These are phyloP conservation scores for Beauveria sp. DNA, from an alignment of 2,329 filamentous ascomycete genomes.

Conservation along the genomic window DNA sequence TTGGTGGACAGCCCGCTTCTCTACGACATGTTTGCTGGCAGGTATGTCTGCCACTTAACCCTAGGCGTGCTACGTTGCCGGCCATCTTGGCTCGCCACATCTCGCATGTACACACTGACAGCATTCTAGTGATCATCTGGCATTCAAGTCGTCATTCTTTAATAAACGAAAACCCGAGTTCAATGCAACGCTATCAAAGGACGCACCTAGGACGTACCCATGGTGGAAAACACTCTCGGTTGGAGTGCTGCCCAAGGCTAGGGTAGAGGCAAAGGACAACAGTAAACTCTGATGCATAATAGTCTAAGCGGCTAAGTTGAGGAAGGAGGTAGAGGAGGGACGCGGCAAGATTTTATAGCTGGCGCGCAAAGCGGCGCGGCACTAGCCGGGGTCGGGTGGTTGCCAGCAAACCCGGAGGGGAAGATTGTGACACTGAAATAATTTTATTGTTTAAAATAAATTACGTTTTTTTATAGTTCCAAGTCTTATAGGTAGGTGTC, in stretches of 20 bases:
- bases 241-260: background rate
- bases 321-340: too few relatives aligned
- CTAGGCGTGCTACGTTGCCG: too few relatives aligned
- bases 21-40: conserved; percentile 9
- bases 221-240: background rate
- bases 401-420: too few relatives aligned
- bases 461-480: too few relatives aligned
- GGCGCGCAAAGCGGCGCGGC: too few relatives aligned
- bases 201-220: background rate
- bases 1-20: conserved; percentile 10
- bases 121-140: background rate
- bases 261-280: background rate
- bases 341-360: too few relatives aligned
- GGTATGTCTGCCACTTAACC: background rate
- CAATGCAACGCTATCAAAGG: background rate
- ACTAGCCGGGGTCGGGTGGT: too few relatives aligned
- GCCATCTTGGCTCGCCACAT: too few relatives aligned
- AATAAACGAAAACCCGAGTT: background rate
- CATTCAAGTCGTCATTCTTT: conserved; percentile 9
- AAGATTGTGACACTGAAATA: too few relatives aligned
- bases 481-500: too few relatives aligned
- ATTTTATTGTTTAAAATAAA: too few relatives aligned
- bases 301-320: background rate
- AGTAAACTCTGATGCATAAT: background rate
- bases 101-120: background rate